Percentiles rank a stretch among this genome's conserved stretches.
Evolutionary conservation across 1,284 basidiomycete genomes (phyloP).

Genomic region (Schizophyllum amplum): DNA sequence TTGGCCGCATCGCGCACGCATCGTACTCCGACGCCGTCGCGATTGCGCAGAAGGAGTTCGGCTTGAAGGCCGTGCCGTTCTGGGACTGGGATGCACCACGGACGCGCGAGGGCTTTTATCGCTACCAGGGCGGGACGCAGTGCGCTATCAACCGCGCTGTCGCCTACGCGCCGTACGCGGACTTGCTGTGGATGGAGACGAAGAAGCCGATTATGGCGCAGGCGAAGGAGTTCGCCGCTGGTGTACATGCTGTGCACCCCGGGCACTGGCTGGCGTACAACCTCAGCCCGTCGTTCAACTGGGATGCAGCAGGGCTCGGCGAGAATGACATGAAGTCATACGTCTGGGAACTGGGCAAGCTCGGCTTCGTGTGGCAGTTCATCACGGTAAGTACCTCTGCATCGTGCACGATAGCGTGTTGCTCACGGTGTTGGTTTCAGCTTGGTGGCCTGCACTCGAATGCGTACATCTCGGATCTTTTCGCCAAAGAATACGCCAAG

Average conservation of each 20-base stretch:
- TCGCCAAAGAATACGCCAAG: slow-evolving; percentile 80
- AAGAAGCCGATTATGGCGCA: slow-evolving; percentile 93
- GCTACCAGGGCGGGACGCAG: slow-evolving; percentile 94
- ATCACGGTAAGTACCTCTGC: slow-evolving; percentile 72
- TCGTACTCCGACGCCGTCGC: slow-evolving; percentile 67
- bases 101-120: slow-evolving; percentile 93
- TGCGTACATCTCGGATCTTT: slow-evolving; percentile 92
- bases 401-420: not conserved
- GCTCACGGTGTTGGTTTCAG: slow-evolving; percentile 11
- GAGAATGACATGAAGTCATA: slow-evolving; percentile 84
- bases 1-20: slow-evolving; percentile 50
- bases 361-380: slow-evolving; percentile 97
- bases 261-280: slow-evolving; percentile 95
- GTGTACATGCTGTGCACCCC: slow-evolving; percentile 76
- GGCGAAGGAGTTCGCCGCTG: slow-evolving; percentile 87
- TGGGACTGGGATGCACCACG: slow-evolving; percentile 96
- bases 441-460: slow-evolving; percentile 90
- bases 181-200: slow-evolving; percentile 97
- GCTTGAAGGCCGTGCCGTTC: slow-evolving; percentile 63
- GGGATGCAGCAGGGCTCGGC: slow-evolving; percentile 85
- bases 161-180: slow-evolving; percentile 91
- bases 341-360: slow-evolving; percentile 90
- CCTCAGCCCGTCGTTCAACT: slow-evolving; percentile 88
- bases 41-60: slow-evolving; percentile 78
- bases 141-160: slow-evolving; percentile 90